phyloP scores from a whole-genome alignment of 768 basidiomycete genomes.

The Tulasnella sp. region DNA sequence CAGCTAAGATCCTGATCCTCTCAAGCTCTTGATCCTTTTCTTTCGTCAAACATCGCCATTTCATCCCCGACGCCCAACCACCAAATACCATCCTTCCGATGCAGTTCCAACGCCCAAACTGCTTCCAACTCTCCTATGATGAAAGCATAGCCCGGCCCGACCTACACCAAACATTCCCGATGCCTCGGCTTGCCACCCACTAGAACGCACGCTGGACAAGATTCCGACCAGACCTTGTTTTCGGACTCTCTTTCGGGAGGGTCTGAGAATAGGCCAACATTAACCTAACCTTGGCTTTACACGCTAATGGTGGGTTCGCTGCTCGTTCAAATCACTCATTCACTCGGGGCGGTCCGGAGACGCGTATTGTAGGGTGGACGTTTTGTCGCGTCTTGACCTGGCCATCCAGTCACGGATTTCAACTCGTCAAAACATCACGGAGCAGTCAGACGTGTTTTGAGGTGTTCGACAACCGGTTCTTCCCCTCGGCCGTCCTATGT shows the following conservation, averaged over 20 bases:
- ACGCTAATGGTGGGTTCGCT: background rate
- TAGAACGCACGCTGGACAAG: background rate
- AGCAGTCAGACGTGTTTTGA: background rate
- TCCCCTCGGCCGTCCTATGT: background rate
- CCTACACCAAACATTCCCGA: background rate
- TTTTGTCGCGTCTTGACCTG: background rate
- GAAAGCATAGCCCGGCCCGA: background rate
- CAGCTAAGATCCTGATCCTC: background rate
- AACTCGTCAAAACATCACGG: background rate
- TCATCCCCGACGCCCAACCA: background rate
- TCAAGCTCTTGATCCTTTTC: background rate
- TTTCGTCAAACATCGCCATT: background rate
- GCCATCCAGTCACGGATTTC: background rate
- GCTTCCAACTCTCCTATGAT: background rate
- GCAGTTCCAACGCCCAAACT: background rate
- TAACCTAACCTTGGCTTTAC: conserved; percentile 1
- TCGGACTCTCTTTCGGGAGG: background rate
- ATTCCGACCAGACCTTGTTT: background rate
- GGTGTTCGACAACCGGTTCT: background rate
- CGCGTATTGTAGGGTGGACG: background rate
- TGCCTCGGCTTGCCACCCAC: background rate
- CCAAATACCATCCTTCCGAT: background rate
- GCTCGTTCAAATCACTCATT: background rate
- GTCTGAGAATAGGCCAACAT: background rate
- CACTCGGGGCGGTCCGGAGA: background rate